Evolutionary conservation across 148 eudicot genomes (phyloP).

Genomic region (Dysphania ambrosioides): DNA sequence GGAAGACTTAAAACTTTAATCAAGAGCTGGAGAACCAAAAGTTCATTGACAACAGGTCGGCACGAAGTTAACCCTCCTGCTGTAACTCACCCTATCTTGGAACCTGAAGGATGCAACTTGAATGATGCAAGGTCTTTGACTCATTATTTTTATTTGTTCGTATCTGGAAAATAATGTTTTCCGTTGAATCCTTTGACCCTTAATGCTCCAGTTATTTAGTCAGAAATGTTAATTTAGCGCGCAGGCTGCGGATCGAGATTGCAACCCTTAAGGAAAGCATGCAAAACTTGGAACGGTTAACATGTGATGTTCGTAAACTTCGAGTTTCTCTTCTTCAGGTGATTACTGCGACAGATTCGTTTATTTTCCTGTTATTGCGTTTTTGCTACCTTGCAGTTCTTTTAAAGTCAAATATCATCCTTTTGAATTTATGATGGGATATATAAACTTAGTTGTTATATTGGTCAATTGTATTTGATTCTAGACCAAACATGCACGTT

Average conservation of each 20-base stretch:
- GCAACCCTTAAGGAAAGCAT: conserved; percentile 88
- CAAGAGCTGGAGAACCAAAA: too few relatives aligned
- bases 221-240: conserved; percentile 10
- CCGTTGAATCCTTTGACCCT: not conserved
- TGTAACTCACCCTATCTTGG: conserved; percentile 40
- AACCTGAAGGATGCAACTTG: conserved; percentile 37
- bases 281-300: conserved; percentile 80
- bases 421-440: not conserved
- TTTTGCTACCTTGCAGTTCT: not conserved
- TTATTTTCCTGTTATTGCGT: not conserved
- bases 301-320: conserved; percentile 62
- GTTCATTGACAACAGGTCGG: conserved; percentile 63
- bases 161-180: not conserved
- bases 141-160: not conserved
- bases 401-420: not conserved
- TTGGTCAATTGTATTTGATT: not conserved
- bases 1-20: conserved; percentile 64
- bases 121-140: conserved; percentile 71
- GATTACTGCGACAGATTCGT: not conserved
- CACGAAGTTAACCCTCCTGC: conserved; percentile 32
- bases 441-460: not conserved
- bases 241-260: conserved; percentile 61
- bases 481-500: conserved; percentile 52
- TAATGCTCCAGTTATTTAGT: not conserved
- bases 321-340: conserved; percentile 80